Conservation (phyloP, 768 basidiomycete genomes). For the Exidia glandulosa region DNA sequence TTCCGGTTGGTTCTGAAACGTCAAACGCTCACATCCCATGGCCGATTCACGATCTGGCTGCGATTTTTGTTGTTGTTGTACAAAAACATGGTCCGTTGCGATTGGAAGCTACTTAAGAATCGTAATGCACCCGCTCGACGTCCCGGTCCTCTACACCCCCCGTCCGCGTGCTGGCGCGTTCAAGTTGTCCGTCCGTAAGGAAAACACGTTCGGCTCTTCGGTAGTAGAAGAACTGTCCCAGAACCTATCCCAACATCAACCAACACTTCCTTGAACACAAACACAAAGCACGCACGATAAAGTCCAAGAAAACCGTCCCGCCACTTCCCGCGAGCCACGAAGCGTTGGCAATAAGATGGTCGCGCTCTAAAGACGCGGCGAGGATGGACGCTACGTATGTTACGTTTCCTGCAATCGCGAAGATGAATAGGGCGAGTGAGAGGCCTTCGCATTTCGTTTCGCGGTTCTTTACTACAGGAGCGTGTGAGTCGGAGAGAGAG, state of each 20-base stretch:
- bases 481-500: slow-evolving; percentile 1
- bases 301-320: slow-evolving; percentile 68
- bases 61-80: no score
- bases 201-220: slow-evolving; percentile 16
- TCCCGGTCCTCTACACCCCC: no score
- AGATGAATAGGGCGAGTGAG: slow-evolving; percentile 88
- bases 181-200: background rate
- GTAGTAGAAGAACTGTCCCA: slow-evolving; percentile 81
- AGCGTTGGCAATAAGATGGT: slow-evolving; percentile 74
- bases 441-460: slow-evolving; percentile 87
- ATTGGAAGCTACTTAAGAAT: no score
- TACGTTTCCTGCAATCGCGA: slow-evolving; percentile 82
- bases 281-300: slow-evolving; percentile 54
- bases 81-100: no score
- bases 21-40: no score
- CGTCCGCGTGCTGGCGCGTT: no score
- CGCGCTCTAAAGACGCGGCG: slow-evolving; percentile 53
- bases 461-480: slow-evolving; percentile 64
- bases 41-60: no score
- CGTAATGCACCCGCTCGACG: no score
- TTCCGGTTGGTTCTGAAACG: background rate
- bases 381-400: slow-evolving; percentile 80
- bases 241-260: slow-evolving; percentile 49
- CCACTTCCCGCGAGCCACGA: slow-evolving; percentile 90
- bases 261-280: no score